phyloP scores from a whole-genome alignment of 129 eudicot species.

The Dittrichia graveolens region DNA sequence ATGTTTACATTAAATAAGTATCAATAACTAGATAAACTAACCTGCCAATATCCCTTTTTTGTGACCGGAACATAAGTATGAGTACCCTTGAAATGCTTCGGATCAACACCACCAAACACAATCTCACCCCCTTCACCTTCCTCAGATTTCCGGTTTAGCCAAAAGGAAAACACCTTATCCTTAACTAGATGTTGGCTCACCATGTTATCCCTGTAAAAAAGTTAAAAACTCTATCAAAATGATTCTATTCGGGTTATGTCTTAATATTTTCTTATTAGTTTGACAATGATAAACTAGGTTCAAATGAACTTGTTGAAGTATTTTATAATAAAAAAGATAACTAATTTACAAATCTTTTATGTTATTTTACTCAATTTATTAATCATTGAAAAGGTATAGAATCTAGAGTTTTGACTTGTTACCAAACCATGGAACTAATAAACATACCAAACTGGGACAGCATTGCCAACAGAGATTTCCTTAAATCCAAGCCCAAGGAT shows the following conservation, averaged over 20 bases:
- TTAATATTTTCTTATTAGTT: neutral
- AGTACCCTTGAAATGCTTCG: conserved; percentile 63
- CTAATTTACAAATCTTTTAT: neutral
- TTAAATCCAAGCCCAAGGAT: conserved; percentile 77
- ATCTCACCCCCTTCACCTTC: conserved; percentile 81
- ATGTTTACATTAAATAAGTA: neutral
- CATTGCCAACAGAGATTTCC: conserved; percentile 56
- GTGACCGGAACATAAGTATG: conserved; percentile 82
- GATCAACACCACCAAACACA: conserved; percentile 88
- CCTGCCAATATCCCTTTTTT: conserved; percentile 94
- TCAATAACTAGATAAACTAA: conserved; percentile 23
- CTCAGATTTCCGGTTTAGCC: conserved; percentile 61
- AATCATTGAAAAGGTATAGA: neutral
- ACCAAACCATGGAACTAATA: neutral
- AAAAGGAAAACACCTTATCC: conserved; percentile 76
- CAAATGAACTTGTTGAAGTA: neutral
- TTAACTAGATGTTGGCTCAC: conserved; percentile 66
- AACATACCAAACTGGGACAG: conserved; percentile 71
- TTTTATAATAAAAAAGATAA: neutral
- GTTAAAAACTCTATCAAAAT: neutral
- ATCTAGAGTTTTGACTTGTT: neutral
- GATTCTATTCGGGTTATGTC: neutral
- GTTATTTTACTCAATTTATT: neutral
- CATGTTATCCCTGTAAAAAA: conserved; percentile 59
- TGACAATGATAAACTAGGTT: too few relatives aligned